A percentile compares a stretch with the other conserved stretches of the same genome.
These are phyloP conservation scores for Thermochaetoides thermophila DNA, from an alignment of 495 filamentous ascomycete genomes.

Conservation along the genomic window DNA sequence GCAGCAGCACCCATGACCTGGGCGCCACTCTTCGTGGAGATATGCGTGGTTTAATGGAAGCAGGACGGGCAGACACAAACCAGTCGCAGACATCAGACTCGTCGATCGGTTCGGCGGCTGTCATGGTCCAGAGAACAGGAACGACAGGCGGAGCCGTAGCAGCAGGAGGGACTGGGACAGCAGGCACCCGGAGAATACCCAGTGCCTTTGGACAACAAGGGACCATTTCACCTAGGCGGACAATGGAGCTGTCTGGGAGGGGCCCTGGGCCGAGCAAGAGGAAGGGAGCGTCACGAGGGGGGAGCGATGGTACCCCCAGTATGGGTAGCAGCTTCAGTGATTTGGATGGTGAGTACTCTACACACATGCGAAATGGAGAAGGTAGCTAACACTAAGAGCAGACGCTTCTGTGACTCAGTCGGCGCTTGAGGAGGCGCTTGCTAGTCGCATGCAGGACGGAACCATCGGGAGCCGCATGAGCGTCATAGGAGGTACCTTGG, in stretches of 20 bases:
- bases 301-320: constrained; percentile 80
- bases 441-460: constrained; percentile 80
- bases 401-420: constrained; percentile 91
- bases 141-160: constrained; percentile 1
- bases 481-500: constrained; percentile 57
- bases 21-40: constrained; percentile 46
- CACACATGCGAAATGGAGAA: neutral
- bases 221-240: constrained; percentile 37
- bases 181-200: neutral
- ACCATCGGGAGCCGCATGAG: constrained; percentile 70
- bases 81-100: constrained; percentile 41
- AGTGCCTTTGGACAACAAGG: neutral
- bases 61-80: constrained; percentile 9
- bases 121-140: constrained; percentile 8
- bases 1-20: constrained; percentile 32
- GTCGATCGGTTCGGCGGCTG: constrained; percentile 43
- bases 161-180: neutral
- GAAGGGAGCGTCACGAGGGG: constrained; percentile 42
- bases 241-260: constrained; percentile 39
- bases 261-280: constrained; percentile 25
- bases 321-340: constrained; percentile 98
- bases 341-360: constrained; percentile 58
- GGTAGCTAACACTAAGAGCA: constrained; percentile 19
- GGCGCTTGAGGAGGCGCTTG: constrained; percentile 81
- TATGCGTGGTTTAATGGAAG: constrained; percentile 21